Evolutionary conservation across 1,284 basidiomycete genomes (phyloP).

Genomic region (Spongiforma sp.): DNA sequence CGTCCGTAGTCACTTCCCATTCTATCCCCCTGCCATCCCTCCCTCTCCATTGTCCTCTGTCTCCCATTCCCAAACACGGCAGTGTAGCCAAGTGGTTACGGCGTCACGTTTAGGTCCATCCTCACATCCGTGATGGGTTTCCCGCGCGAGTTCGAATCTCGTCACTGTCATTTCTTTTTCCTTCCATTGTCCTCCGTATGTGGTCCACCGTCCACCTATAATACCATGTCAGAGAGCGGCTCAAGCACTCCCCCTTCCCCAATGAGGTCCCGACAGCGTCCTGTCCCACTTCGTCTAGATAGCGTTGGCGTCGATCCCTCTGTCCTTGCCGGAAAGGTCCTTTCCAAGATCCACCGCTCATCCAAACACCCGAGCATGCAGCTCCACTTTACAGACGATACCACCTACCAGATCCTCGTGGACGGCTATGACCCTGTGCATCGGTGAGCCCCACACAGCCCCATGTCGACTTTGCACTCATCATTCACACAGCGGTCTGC

Average conservation of each 20-base stretch:
- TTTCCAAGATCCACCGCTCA: conserved; percentile 55
- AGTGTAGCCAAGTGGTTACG: conserved; percentile 69
- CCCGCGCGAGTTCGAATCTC: conserved; percentile 68
- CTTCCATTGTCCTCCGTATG: conserved; percentile 16
- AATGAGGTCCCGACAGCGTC: conserved; percentile 36
- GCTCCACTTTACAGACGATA: conserved; percentile 58
- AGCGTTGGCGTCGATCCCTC: conserved; percentile 53
- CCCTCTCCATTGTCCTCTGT: neutral
- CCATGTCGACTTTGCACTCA: conserved; percentile 5
- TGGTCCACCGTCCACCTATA: conserved; percentile 12
- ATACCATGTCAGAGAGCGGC: conserved; percentile 20
- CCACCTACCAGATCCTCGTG: conserved; percentile 60
- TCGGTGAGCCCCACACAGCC: conserved; percentile 31
- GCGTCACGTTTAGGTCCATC: conserved; percentile 59
- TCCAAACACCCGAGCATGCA: conserved; percentile 60
- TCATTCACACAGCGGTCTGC: conserved; percentile 46
- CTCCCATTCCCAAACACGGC: conserved; percentile 29
- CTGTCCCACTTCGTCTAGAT: conserved; percentile 39
- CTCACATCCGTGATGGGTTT: conserved; percentile 59
- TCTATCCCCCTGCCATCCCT: accelerated
- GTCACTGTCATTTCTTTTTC: conserved; percentile 53
- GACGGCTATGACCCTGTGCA: conserved; percentile 64
- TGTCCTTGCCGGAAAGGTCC: conserved; percentile 55
- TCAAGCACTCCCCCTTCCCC: conserved; percentile 30
- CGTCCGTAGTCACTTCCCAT: conserved; percentile 2